Conservation (phyloP, 805 yeast genomes). For the Candida easanensis region DNA sequence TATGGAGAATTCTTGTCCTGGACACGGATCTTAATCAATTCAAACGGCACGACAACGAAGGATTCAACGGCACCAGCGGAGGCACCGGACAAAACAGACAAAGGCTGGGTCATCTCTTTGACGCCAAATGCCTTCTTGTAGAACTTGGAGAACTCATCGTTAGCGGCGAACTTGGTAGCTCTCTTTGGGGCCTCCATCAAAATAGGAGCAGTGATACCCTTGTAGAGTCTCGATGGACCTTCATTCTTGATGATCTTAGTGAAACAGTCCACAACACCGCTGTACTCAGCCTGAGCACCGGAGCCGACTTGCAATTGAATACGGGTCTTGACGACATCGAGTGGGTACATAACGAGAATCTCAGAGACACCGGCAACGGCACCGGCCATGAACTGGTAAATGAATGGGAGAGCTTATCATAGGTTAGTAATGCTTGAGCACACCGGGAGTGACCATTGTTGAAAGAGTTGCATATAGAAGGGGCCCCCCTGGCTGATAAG, state of each 20-base stretch:
- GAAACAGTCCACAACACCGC: conserved; percentile 82
- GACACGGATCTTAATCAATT: conserved; percentile 88
- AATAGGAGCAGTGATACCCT: conserved; percentile 95
- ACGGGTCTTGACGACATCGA: conserved; percentile 96
- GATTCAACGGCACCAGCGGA: conserved; percentile 98
- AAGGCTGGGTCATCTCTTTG: conserved; percentile 66
- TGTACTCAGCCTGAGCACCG: conserved; percentile 56
- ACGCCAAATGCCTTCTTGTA: conserved; percentile 73
- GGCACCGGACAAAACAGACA: conserved; percentile 92
- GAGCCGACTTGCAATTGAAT: conserved; percentile 75
- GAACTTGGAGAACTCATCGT: conserved; percentile 91
- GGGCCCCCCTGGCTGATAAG: background rate
- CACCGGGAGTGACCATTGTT: background rate
- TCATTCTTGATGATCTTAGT: conserved; percentile 80
- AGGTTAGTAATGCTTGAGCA: background rate
- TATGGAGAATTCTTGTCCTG: conserved; percentile 85
- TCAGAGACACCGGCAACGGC: conserved; percentile 98
- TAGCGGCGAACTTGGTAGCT: conserved; percentile 97
- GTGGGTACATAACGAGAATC: conserved; percentile 91
- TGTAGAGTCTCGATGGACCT: conserved; percentile 79
- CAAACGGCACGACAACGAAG: conserved; percentile 97
- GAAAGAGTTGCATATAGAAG: no score
- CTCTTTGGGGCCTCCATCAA: conserved; percentile 99
- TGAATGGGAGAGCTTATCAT: conserved; percentile 67
- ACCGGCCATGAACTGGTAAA: conserved; percentile 88